phyloP scores from a whole-genome alignment of 1,139 yeast genomes.

The Magnusiomyces starmeri region DNA sequence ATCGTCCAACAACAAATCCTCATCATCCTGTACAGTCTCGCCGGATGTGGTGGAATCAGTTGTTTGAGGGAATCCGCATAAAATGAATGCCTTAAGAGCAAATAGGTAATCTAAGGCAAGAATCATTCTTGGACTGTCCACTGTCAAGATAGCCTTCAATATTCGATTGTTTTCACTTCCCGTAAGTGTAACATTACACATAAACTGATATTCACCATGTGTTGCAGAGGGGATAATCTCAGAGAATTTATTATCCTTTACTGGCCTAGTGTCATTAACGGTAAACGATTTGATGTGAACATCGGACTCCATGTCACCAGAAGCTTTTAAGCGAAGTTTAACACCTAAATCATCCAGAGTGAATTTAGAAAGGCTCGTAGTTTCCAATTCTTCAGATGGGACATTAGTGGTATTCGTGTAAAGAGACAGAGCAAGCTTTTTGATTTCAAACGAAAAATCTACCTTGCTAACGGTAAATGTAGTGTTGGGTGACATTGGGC shows the following conservation, averaged over 20 bases:
- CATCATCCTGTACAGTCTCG: not conserved
- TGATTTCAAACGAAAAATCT: slow-evolving; percentile 42
- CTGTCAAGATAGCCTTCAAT: slow-evolving; percentile 50
- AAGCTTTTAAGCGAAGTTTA: slow-evolving; percentile 44
- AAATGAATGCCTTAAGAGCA: slow-evolving; percentile 60
- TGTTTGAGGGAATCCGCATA: slow-evolving; percentile 36
- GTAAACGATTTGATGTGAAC: slow-evolving; percentile 65
- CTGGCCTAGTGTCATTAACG: slow-evolving; percentile 63
- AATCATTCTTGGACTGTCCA: slow-evolving; percentile 75
- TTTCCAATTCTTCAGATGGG: slow-evolving; percentile 28
- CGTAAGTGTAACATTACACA: slow-evolving; percentile 39
- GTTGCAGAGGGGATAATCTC: slow-evolving; percentile 70
- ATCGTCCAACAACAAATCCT: not conserved
- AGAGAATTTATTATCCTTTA: slow-evolving; percentile 59
- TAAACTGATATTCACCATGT: slow-evolving; percentile 64
- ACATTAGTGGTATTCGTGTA: slow-evolving; percentile 49
- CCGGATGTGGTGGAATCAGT: slow-evolving; percentile 9
- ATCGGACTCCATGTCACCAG: slow-evolving; percentile 53
- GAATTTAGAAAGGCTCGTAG: slow-evolving; percentile 52
- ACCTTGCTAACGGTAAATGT: slow-evolving; percentile 12
- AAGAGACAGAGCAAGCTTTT: slow-evolving; percentile 57
- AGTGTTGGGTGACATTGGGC: not conserved
- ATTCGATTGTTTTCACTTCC: slow-evolving; percentile 7
- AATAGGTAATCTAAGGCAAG: slow-evolving; percentile 80
- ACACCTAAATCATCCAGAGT: slow-evolving; percentile 54